Conservation (phyloP, 495 filamentous ascomycete genomes). For the Bacidia rubella region DNA sequence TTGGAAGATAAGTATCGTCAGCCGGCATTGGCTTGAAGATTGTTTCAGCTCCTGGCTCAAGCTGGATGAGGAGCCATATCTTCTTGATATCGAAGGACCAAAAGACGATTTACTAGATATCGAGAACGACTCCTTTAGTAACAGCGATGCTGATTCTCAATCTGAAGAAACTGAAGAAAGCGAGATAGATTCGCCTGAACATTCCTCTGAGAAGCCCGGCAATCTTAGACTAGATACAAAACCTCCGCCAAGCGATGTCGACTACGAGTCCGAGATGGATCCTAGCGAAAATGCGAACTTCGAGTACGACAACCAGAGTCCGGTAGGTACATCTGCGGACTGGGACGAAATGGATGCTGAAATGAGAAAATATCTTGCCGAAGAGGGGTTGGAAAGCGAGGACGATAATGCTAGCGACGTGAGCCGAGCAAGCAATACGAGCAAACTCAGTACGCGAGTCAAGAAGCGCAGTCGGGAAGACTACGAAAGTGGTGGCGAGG, state of each 20-base stretch:
- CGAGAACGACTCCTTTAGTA: slow-evolving; percentile 21
- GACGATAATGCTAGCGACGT: slow-evolving; percentile 23
- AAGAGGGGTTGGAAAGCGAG: slow-evolving; percentile 46
- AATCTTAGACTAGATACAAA: slow-evolving; percentile 27
- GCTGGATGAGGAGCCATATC: slow-evolving; percentile 60
- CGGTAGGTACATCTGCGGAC: slow-evolving; percentile 43
- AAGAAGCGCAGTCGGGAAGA: slow-evolving; percentile 33
- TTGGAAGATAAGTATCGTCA: slow-evolving; percentile 66
- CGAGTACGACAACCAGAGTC: slow-evolving; percentile 37
- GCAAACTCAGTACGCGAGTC: slow-evolving; percentile 14
- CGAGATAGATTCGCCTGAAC: slow-evolving; percentile 1
- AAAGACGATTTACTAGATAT: slow-evolving; percentile 28
- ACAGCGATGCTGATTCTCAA: slow-evolving; percentile 24
- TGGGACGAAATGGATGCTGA: slow-evolving; percentile 58
- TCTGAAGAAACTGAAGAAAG: slow-evolving; percentile 34
- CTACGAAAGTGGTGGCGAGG: slow-evolving; percentile 24
- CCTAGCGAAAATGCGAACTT: slow-evolving; percentile 18
- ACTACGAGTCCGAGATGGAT: slow-evolving; percentile 12
- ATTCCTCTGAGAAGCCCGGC: slow-evolving; percentile 20
- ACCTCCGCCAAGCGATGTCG: slow-evolving; percentile 15
- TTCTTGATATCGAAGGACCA: slow-evolving; percentile 41
- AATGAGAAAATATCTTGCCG: slow-evolving; percentile 61
- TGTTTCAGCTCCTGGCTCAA: slow-evolving; percentile 66
- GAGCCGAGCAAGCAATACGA: slow-evolving; percentile 19
- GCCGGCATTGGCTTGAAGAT: slow-evolving; percentile 74